Base-by-base conservation (phyloP, 768 basidiomycete genomes). In the Crassisporium funariophilum region DNA sequence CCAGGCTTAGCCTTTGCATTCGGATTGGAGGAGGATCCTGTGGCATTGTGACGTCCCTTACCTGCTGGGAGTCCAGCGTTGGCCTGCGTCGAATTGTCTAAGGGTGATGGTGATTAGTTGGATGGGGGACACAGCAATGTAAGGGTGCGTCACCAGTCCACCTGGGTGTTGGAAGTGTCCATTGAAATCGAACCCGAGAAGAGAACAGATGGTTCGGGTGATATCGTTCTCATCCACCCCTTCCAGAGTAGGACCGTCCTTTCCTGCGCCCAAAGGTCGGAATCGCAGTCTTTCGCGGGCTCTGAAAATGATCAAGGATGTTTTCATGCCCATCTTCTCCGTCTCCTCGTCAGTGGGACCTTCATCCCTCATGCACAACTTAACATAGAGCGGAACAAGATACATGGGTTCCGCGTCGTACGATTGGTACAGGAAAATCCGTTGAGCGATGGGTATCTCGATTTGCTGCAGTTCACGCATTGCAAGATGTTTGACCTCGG, bases 321-420 rank as follows among this genome's bases (percentile, higher is more conserved):
- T 79, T 7, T 79, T 74, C 51, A 78, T 63, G 0, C 82, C 82
- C 31, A 91, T 64, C 13, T 57, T 52, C 7, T 64, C 59, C 2
- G 75, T 79, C 41, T 90, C 89, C 7, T 75, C 73, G 6, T 80
- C 63, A 0, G 73, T 71, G 3, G 84, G 71, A 0, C 80, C 74
- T 1, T 73, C 72, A 0, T 72, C 68, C 4, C 83, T 74, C 4
- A 65, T 61, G 35, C 79, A 79, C 0, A 90, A 64, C 0, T 72
- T 60, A 0, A 72, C 65, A 44, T 84, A 87, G 0, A 82, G 75
- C 0, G 79, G 77, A 5, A 79, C 59, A 5, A 86, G 62, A 22
- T 79, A 66, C 0, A 65, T 59, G 2, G 59, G 57, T 43, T 80
- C 72, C 23, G 83, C 69, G 0, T 69, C 56, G 57, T 78, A 76